A percentile compares a stretch with the other conserved stretches of the same genome.
These are phyloP conservation scores for Malania oleifera DNA, from an alignment of 164 flowering plant genomes.

Conservation along the genomic window DNA sequence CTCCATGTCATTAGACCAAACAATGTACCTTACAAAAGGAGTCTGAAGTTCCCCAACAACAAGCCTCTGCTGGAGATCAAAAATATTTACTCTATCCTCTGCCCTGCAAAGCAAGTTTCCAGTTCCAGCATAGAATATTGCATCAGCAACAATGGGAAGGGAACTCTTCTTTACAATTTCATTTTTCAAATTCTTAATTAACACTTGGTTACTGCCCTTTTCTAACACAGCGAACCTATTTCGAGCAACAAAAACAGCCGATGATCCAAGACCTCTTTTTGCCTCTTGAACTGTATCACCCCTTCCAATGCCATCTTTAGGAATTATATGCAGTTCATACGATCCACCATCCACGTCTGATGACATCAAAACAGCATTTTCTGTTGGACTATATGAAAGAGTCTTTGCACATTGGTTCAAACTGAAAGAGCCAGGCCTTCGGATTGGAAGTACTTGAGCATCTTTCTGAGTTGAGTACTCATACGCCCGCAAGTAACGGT, in stretches of 20 bases:
- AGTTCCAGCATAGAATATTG: conserved; percentile 87
- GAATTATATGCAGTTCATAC: conserved; percentile 72
- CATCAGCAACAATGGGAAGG: conserved; percentile 68
- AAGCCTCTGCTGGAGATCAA: conserved; percentile 82
- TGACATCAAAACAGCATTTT: conserved; percentile 43
- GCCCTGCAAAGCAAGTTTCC: conserved; percentile 71
- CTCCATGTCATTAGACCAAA: conserved; percentile 94
- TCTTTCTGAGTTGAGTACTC: conserved; percentile 73
- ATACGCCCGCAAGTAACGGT: conserved; percentile 66
- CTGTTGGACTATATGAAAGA: conserved; percentile 78
- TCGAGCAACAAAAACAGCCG: conserved; percentile 53
- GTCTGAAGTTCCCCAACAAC: conserved; percentile 87
- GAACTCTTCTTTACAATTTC: conserved; percentile 33
- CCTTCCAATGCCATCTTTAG: conserved; percentile 65
- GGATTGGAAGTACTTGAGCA: conserved; percentile 59
- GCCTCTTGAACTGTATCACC: conserved; percentile 69
- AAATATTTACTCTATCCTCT: conserved; percentile 78
- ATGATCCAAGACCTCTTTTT: conserved; percentile 77
- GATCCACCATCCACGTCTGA: conserved; percentile 92
- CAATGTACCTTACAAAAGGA: conserved; percentile 71
- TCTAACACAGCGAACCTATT: conserved; percentile 35
- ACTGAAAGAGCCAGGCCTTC: conserved; percentile 50
- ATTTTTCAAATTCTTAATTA: conserved; percentile 77
- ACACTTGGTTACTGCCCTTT: conserved; percentile 70
- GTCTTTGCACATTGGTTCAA: conserved; percentile 80